Percentiles rank a stretch among this genome's conserved stretches.
phyloP scores from a whole-genome alignment of 106 monocot genomes.

The Phalaenopsis aphrodite region DNA sequence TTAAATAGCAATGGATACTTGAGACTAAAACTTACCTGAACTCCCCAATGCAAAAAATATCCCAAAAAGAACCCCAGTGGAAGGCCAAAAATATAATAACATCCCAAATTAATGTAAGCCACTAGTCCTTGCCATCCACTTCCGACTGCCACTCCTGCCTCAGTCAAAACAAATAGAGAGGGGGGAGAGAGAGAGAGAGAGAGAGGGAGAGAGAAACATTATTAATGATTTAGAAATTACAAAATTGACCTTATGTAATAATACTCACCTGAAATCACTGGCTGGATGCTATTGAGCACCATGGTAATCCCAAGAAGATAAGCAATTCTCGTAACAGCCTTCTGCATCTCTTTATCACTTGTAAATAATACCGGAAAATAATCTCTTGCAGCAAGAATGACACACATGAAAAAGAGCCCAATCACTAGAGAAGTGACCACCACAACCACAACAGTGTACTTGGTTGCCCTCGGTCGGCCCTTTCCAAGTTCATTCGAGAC shows the following conservation, averaged over 20 bases:
- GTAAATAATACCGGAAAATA: conserved; percentile 53
- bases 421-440: conserved; percentile 40
- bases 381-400: conserved; percentile 33
- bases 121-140: conserved; percentile 57
- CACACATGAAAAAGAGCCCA: conserved; percentile 45
- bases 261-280: conserved; percentile 66
- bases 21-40: neutral
- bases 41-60: conserved; percentile 24
- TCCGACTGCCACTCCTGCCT: conserved; percentile 63
- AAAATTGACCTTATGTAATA: neutral
- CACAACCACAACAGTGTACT: conserved; percentile 54
- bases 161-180: too few relatives aligned
- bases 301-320: conserved; percentile 78
- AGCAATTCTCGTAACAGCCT: conserved; percentile 59
- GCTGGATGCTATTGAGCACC: conserved; percentile 92
- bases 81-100: conserved; percentile 53
- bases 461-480: conserved; percentile 49
- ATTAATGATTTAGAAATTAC: neutral
- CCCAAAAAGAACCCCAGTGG: conserved; percentile 45
- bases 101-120: conserved; percentile 49
- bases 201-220: too few relatives aligned
- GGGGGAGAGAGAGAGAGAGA: too few relatives aligned
- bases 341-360: conserved; percentile 35
- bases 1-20: too few relatives aligned
- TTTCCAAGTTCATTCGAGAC: conserved; percentile 90